Evolutionary conservation across 2,329 filamentous ascomycete species (phyloP), one percentile per base, ranked within the genome.

Genomic region (Aspergillus phoenicis): DNA sequence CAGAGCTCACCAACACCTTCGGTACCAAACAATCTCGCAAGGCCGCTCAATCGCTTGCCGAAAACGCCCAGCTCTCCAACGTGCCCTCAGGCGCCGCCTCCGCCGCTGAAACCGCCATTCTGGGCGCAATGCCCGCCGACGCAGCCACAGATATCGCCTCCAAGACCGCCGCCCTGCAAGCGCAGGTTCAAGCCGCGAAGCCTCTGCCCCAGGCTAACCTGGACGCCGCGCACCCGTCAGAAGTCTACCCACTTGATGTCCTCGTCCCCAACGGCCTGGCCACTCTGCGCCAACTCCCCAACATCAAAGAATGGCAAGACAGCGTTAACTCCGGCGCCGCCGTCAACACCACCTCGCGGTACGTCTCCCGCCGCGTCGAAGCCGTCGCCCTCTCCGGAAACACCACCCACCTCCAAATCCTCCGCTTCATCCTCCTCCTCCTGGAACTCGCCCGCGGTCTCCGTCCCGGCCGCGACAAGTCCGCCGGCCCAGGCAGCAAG

Each of bases 21-120:
- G 81, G 81, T 59, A 82, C 80, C 43, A 82, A 82, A 69, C 79
- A 81, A 69, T 78, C 81, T 28, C 78, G 78, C 65, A 82, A 82
- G 69, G 78, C 77, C 7, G 78, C 80, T 4, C 78, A 80, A 63
- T 77, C 78, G 43, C 70, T 79, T 64, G 78, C 80, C 51, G 79
- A 82, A 67, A 83, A 83, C 58, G 78, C 79, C 20, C 78, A 81
- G 57, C 73, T 81, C 17, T 77, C 78, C 54, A 77, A 73, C 52
- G 73, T 75, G 4, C 73, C 77, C 2, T 68, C 69, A 6, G 72
- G 74, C 24, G 63, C 70, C 17, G 70, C 75, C 59, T 70, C 72
- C 41, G 73, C 78, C 38, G 73, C 78, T 53, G 78, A 79, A 61
- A 72, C 77, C 36, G 79, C 79, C 24, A 74, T 82, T 47, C 72